Evolutionary conservation across 1,284 basidiomycete species (phyloP), one percentile per base, ranked within the genome.

Genomic region (Volvariella volvacea): DNA sequence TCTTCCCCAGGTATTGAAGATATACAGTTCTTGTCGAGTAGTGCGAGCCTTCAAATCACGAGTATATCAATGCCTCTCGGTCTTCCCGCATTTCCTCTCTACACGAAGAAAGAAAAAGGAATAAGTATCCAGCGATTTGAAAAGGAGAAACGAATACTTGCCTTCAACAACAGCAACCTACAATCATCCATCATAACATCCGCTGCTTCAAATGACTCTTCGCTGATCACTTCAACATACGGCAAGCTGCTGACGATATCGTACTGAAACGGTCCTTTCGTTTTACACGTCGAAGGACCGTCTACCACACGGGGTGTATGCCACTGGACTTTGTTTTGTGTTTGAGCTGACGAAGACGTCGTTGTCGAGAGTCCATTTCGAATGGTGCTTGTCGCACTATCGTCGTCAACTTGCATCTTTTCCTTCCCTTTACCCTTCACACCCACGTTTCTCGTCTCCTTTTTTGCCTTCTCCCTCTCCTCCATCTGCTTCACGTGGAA

Each of bases 151-250:
- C 22, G 31, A 19, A 22, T 39, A 58, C 61, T 16, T 39, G 73
- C 71, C 63, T 68, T 69, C 36, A 74, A 57, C 43, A 76, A 53
- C 44, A 75, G 53, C 39, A 77, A 50, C 47, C 71, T 56, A 50
- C 62, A 66, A 49, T 74, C 73, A 54, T 76, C 75, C 63, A 76
- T 70, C 74, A 76, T 76, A 37, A 74, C 71, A 56, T 76, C 73
- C 41, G 68, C 71, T 31, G 71, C 67, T 44, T 68, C 63, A 47
- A 68, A 71, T 15, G 54, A 56, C 43, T 73, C 67, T 50, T 66
- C 54, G 49, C 68, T 75, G 16, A 71, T 55, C 17, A 70, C 61
- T 56, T 76, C 73, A 36, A 67, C 65, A 51, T 76, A 76, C 3
- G 74, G 70, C 48, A 77, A 52, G 43, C 54, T 61, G 44, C 68